Base-by-base conservation (phyloP, 1,284 basidiomycete genomes). In the Rhodotorula sp. region DNA sequence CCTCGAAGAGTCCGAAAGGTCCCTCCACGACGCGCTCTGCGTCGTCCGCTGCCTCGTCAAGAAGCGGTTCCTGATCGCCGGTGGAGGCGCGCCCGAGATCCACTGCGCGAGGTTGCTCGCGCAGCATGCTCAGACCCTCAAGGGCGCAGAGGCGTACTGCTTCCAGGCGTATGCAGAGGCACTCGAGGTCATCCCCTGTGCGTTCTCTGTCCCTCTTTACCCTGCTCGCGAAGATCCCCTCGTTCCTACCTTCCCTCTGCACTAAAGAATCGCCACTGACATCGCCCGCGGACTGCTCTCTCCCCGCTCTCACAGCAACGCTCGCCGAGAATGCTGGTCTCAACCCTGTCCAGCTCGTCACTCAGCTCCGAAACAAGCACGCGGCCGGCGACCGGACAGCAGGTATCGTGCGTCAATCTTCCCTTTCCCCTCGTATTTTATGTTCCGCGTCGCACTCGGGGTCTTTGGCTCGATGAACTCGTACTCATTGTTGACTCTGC, bases 161-260 rank as follows among this genome's bases (percentile, higher is more conserved):
- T 97, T 95, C 88, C 91, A 96, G 80, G 95, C 95, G 6, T 99
- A 94, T 78, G 94, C 96, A 49, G 96, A 99, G 80, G 94, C 96
- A 8, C 86, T 99, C 68, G 96, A 99, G 82, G 90, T 99, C 71
- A 98, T 99, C 76, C 96, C 96, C 4, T 54, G 53, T 54, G n/a
- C 53, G 53, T 54, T 29, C 2, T 26, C 53, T 54, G 14, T 14
- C 26, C 8, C 14, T 8, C 53, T 17, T 18, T 29, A 26, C 29
- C 29, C 24, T 30, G 29, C 6, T 10, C 1, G 2, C n/a, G 18
- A n/a, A 26, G 12, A 14, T 8, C 1, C 7, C 8, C 49, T 26
- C 22, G 49, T n/a, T 51, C 1, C 7, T 1, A 24, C 14, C 24
- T 10, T 42, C 37, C 7, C 37, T 6, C 37, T 37, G 37, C 10